Evolutionary conservation across 768 basidiomycete species (phyloP).

Genomic region (Psilocybe azurescens): DNA sequence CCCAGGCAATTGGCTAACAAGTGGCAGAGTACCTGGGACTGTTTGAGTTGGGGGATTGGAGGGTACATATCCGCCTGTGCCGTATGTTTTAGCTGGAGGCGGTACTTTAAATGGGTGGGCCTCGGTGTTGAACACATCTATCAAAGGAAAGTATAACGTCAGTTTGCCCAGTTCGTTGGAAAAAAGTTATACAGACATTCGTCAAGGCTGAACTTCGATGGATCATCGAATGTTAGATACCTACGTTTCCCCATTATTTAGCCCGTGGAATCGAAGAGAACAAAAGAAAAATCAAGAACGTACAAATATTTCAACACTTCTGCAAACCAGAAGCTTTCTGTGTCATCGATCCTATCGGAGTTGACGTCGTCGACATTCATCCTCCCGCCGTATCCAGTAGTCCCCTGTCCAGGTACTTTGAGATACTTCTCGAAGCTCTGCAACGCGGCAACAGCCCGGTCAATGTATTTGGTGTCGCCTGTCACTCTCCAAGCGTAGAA

Average conservation of each 20-base stretch:
- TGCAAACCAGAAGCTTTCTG: constrained; percentile 72
- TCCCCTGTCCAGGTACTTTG: constrained; percentile 20
- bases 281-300: constrained; percentile 14
- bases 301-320: constrained; percentile 81
- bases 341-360: constrained; percentile 57
- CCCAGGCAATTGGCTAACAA: constrained; percentile 7
- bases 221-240: constrained; percentile 78
- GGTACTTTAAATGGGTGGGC: constrained; percentile 71
- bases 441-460: constrained; percentile 63
- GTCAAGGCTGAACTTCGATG: constrained; percentile 64
- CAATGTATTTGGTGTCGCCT: constrained; percentile 68
- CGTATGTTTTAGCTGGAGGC: constrained; percentile 22
- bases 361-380: constrained; percentile 54
- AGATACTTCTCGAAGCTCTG: constrained; percentile 62
- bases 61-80: constrained; percentile 9
- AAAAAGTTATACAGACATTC: constrained; percentile 48
- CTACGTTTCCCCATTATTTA: constrained; percentile 32
- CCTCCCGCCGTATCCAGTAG: constrained; percentile 58
- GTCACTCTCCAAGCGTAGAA: constrained; percentile 80
- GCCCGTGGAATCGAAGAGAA: not conserved
- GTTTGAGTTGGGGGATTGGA: constrained; percentile 10
- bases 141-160: not conserved
- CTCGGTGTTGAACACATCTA: constrained; percentile 75
- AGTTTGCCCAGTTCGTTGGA: not conserved
- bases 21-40: constrained; percentile 13